Base-by-base conservation (phyloP, 2,329 filamentous ascomycete species). In the Aspergillus pseudoterreus region DNA sequence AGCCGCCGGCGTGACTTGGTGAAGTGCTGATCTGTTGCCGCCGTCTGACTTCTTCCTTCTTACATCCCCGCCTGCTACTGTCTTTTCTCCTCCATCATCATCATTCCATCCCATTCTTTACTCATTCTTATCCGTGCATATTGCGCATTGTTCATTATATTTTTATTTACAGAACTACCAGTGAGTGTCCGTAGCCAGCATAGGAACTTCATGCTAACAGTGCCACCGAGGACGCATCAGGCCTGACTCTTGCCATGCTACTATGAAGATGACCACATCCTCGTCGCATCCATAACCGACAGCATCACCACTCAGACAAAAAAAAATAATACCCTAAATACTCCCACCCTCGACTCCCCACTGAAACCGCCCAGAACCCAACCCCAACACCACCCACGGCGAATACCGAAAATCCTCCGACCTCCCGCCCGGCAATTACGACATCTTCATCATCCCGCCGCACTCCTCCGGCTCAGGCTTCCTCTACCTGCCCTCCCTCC, bases 371-470 rank as follows among this genome's bases (percentile, higher is more conserved):
- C 41, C 43, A 42, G 12, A 41, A 32, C 8, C 15, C 39, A 86
- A 84, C 60, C 88, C 90, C 45, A 86, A 86, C 69, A 82, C 82
- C 17, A 79, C 83, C 47, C 79, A 82, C 35, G 76, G 78, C 22
- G 68, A 70, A 54, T 73, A 74, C 51, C 70, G 71, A 51, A 74
- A 69, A 55, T 62, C 69, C 6, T 71, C 71, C 47, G 87, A 88
- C 51, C 77, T 96, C 44, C 92, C 92, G 2, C 81, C 88, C 1
- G 92, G 92, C 50, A 95, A 94, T 68, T 97, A 96, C 73, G 92
- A 97, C 76, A 95, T 97, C 67, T 96, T 96, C 75, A 87, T 96
- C 69, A 92, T 97, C 64, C 92, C 92, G 6, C 90, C 92, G 43
- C 91, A 96, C 71, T 92, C 91, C 10, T 82, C 92, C 6, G 92